Evolutionary conservation across 345 rosid genomes (phyloP), one percentile per base, ranked within the genome.

Genomic region (Eucalyptus erythrocorys): DNA sequence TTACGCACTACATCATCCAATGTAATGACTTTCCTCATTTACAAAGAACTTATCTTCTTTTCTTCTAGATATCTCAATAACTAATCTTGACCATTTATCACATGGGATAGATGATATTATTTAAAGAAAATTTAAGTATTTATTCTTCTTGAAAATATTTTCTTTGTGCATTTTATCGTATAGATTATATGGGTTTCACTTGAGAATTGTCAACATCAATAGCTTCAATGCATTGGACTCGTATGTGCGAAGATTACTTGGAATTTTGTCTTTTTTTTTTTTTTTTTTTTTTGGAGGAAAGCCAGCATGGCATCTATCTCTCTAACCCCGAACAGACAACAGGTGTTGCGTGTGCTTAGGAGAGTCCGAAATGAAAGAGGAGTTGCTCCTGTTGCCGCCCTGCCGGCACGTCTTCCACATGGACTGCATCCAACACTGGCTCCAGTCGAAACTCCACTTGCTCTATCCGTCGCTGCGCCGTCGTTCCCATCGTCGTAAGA

Each of bases 291-390:
- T 1, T 30, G n/a, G 10, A 30, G 86, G 32, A 61, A 61, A 61
- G 68, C 34, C n/a, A 4, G 15, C 68, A 61, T 51, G 57, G 32
- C 34, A 61, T 61, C 15, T 13, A 61, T 61, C 34, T 61, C 68
- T 51, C 68, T 61, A 61, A 61, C 34, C 68, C 68, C 1, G 7
- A 61, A 13, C n/a, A 61, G 68, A 12, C 68, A 61, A 27, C 92
- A 95, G 99, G 89, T 96, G 99, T 81, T 96, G 99, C 90, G 98
- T 96, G 47, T 96, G 99, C 92, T 92, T 97, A 90, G 99, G 98
- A 50, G 99, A 97, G 85, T 96, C 92, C 80, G 96, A 95, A 93
- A 91, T 97, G 87, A 92, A 96, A 90, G 99, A 96, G 91, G 95
- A 96, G 91, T 87, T 96, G 92, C 94, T 94, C 64, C 98, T 95